Base-by-base conservation (phyloP, 1,284 basidiomycete genomes). In the Caloboletus firmus region DNA sequence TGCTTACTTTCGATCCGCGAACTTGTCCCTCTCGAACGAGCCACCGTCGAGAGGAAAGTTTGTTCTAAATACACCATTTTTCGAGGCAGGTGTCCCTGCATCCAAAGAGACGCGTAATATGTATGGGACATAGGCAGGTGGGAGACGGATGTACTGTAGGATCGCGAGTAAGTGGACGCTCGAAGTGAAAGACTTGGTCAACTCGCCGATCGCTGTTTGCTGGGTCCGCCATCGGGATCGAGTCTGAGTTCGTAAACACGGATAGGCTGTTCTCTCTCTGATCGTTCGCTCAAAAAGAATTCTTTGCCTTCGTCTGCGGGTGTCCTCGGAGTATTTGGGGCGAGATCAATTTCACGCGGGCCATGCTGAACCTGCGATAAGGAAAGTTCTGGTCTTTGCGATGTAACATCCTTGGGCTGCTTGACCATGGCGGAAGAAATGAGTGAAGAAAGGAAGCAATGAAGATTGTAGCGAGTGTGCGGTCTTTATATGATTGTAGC, bases 21-120 rank as follows among this genome's bases (percentile, higher is more conserved):
- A 94, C 40, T 74, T 80, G 58, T 88, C 83, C 24, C 96, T 83
- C 52, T 85, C 79, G 67, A 98, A 99, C 15, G 72, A 75, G 28
- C 91, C 91, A 17, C 94, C 95, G 62, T 98, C 89, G 7, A 97
- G 79, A 4, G 95, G 95, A 65, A 97, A 97, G 72, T 97, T 96
- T 55, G 92, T 95, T 77, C 88, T 93, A 70, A 98, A 90, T 3
- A 93, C 81, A 48, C 93, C 95, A 59, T 95, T 92, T 62, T 84
- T 87, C 3, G 92, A 85, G 8, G 92, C 91, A 1, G 90, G 85
- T 0, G 93, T 93, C 11, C 95, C 95, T 0, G 95, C 90, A 54
- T 92, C 90, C 51, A 98, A 79, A 11, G 89, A 88, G 44, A 98
- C 89, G 50, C 95, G 85, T 24, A 98, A 76, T 45, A 98, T 82